Percentiles rank a stretch among this genome's conserved stretches.
Evolutionary conservation across 106 monocot species (phyloP).

Genomic region (Allium sativum): DNA sequence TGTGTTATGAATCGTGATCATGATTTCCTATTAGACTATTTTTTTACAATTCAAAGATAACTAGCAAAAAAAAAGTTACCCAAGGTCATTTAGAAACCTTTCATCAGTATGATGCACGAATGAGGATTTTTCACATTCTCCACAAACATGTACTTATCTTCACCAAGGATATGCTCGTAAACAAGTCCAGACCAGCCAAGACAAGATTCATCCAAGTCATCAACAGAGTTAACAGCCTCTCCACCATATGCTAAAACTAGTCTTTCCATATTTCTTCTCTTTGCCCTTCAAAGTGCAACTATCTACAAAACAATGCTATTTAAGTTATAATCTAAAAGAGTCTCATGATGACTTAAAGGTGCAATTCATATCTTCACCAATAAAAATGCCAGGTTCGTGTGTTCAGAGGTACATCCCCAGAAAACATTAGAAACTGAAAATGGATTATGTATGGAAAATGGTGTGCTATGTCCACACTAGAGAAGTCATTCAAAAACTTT

Average conservation of each 20-base stretch:
- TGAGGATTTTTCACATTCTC: conserved; percentile 90
- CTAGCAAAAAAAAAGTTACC: no score
- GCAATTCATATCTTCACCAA: no score
- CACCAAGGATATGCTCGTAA: conserved; percentile 91
- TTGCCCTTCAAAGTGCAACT: conserved; percentile 84
- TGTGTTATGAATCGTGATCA: not conserved
- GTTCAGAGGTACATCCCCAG: no score
- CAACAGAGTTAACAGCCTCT: conserved; percentile 93
- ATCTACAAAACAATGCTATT: conserved; percentile 36
- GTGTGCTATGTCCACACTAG: no score
- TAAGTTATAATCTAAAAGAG: not conserved
- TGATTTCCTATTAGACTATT: not conserved
- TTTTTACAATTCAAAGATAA: no score
- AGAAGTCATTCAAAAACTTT: no score
- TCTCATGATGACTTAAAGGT: not conserved
- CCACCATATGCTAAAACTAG: conserved; percentile 92
- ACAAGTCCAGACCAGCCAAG: conserved; percentile 98
- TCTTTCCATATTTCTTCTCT: conserved; percentile 98
- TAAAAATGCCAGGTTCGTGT: no score
- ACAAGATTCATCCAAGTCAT: conserved; percentile 65
- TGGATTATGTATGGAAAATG: no score
- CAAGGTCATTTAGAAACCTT: conserved; percentile 39
- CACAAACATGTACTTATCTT: conserved; percentile 96
- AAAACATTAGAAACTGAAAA: no score
- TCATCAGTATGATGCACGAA: conserved; percentile 92